Conservation (phyloP, 441 rosid genomes). For the Arabidopsis lyrata region DNA sequence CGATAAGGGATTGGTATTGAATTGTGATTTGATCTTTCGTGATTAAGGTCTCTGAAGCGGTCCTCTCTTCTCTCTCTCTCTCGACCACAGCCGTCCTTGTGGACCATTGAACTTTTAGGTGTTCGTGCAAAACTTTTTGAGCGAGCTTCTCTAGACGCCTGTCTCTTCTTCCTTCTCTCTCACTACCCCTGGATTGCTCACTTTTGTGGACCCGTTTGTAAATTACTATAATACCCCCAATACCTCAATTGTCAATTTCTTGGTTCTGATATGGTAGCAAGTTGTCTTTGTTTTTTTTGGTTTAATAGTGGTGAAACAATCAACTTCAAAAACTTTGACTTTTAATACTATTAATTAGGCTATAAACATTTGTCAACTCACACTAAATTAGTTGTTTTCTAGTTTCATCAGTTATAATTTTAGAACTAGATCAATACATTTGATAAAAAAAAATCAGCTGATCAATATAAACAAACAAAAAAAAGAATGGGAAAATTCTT, state of each 20-base stretch:
- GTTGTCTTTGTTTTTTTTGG: neutral
- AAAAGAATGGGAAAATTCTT: no score
- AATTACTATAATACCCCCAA: neutral
- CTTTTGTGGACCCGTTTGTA: conserved; percentile 13
- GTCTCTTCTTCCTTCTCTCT: conserved; percentile 30
- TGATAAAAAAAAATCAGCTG: no score
- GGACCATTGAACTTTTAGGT: conserved; percentile 48
- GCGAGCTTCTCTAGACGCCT: conserved; percentile 47
- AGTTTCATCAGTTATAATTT: neutral
- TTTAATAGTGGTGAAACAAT: neutral
- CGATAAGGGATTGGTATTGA: conserved; percentile 31
- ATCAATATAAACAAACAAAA: no score
- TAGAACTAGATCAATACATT: neutral
- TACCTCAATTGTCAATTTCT: conserved; percentile 11
- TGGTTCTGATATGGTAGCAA: neutral
- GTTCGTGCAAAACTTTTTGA: conserved; percentile 48
- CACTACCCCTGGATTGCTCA: conserved; percentile 9
- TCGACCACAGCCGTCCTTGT: conserved; percentile 41
- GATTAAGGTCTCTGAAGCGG: conserved; percentile 36
- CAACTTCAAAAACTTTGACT: neutral
- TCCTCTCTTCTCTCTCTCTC: conserved; percentile 23
- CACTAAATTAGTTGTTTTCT: neutral
- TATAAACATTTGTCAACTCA: neutral
- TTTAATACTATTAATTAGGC: neutral
- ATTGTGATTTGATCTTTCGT: conserved; percentile 42